Percentiles rank a stretch among this genome's conserved stretches.
Evolutionary conservation across 768 basidiomycete species (phyloP).

Genomic region (Serendipita sp.): DNA sequence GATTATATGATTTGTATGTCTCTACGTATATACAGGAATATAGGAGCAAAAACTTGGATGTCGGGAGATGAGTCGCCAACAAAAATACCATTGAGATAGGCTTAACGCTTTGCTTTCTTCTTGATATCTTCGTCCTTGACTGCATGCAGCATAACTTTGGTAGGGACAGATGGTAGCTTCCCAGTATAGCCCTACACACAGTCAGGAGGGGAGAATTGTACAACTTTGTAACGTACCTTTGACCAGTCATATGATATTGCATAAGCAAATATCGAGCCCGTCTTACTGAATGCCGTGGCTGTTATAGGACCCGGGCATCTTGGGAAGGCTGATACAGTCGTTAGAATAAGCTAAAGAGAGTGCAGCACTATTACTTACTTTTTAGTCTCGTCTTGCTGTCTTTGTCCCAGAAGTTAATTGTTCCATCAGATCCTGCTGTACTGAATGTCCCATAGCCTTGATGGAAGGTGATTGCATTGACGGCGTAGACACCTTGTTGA

Average conservation of each 20-base stretch:
- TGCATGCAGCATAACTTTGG: constrained; percentile 27
- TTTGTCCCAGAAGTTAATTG: constrained; percentile 91
- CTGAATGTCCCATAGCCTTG: constrained; percentile 73
- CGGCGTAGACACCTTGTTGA: constrained; percentile 58
- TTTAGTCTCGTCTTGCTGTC: constrained; percentile 84
- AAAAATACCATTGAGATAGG: no score
- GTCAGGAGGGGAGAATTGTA: neutral
- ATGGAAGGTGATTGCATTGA: constrained; percentile 79
- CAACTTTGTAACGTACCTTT: constrained; percentile 22
- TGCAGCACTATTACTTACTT: constrained; percentile 30
- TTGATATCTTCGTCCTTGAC: constrained; percentile 27
- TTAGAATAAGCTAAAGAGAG: constrained; percentile 8
- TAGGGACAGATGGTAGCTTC: constrained; percentile 39
- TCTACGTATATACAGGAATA: no score
- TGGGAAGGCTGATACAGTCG: constrained; percentile 42
- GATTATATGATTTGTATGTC: no score
- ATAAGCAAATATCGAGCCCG: constrained; percentile 79
- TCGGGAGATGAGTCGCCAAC: no score
- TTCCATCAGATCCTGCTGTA: constrained; percentile 72
- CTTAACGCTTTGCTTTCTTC: constrained; percentile 16
- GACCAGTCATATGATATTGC: constrained; percentile 90
- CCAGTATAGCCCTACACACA: constrained; percentile 50
- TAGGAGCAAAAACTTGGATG: no score
- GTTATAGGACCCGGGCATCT: constrained; percentile 59
- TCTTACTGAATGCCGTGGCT: constrained; percentile 71